Evolutionary conservation across 169 alveolate species (phyloP).

Genomic region (Plasmodium chabaudi): DNA sequence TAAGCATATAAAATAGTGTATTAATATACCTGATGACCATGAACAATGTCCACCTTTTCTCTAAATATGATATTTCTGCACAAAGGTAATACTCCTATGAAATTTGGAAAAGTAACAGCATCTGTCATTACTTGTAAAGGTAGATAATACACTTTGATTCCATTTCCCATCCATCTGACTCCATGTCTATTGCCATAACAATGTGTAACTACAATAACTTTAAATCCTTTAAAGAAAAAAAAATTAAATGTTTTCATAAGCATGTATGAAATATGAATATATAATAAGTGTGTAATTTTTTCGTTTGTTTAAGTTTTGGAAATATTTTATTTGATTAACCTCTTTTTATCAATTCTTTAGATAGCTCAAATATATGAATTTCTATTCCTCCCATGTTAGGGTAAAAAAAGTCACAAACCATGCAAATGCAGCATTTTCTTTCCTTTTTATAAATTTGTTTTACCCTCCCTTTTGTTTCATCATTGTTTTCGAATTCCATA

Average conservation of each 20-base stretch:
- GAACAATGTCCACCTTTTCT: constrained; percentile 96
- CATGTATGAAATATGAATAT: background rate
- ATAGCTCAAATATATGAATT: constrained; percentile 97
- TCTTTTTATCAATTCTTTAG: constrained; percentile 92
- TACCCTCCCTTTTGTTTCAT: background rate
- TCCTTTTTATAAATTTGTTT: constrained; percentile 31
- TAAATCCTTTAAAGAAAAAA: constrained; percentile 89
- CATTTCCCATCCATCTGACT: constrained; percentile 97
- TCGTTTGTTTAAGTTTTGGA: background rate
- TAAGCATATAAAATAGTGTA: background rate
- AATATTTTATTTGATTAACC: constrained; percentile 77
- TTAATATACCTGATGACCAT: constrained; percentile 81
- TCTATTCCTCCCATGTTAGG: constrained; percentile 99
- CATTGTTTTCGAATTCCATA: background rate
- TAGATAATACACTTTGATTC: constrained; percentile 97
- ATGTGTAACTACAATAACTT: constrained; percentile 97
- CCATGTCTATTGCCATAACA: constrained; percentile 95
- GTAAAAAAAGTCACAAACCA: constrained; percentile 93
- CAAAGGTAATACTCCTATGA: constrained; percentile 79
- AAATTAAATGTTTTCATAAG: background rate
- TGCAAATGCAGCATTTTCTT: constrained; percentile 73
- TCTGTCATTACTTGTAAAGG: constrained; percentile 92
- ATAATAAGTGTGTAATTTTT: background rate
- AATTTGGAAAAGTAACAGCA: constrained; percentile 83
- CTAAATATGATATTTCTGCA: constrained; percentile 94